These are phyloP conservation scores for Cardamine occulta DNA, from an alignment of 345 rosid genomes.

Conservation along the genomic window DNA sequence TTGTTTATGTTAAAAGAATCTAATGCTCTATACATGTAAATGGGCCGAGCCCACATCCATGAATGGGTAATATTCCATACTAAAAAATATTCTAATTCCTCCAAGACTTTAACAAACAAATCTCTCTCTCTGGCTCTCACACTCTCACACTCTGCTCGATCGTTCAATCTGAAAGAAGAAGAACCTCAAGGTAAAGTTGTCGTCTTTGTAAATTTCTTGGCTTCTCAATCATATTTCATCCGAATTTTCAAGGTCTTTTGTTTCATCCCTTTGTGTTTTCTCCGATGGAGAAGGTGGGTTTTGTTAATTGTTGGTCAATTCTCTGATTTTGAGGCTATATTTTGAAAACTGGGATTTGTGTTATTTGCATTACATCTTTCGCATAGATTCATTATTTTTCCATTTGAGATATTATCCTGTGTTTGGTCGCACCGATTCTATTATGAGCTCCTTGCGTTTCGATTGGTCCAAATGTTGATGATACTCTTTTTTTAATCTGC, in stretches of 20 bases:
- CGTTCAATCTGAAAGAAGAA: slow-evolving; percentile 27
- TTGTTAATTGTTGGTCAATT: slow-evolving; percentile 8
- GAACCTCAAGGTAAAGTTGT: slow-evolving; percentile 35
- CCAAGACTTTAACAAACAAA: not conserved
- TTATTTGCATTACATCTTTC: not conserved
- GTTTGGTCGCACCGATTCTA: not conserved
- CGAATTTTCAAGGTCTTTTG: not conserved
- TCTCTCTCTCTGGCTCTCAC: not conserved
- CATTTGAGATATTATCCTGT: not conserved
- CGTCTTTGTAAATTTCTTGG: not conserved
- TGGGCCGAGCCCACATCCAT: slow-evolving; percentile 24
- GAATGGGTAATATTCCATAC: not conserved
- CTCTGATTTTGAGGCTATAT: not conserved
- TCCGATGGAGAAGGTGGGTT: not conserved
- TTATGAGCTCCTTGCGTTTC: not conserved
- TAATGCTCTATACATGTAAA: not conserved
- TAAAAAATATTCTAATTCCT: not conserved
- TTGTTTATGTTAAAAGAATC: not conserved
- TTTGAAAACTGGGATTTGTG: slow-evolving; percentile 1
- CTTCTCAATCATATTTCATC: not conserved
- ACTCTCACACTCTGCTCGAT: slow-evolving; percentile 9
- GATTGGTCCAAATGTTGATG: not conserved
- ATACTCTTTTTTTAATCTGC: not conserved
- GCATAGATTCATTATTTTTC: not conserved
- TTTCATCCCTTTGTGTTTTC: not conserved